phyloP scores from a whole-genome alignment of 805 yeast genomes.

The Saturnispora gosingensis region DNA sequence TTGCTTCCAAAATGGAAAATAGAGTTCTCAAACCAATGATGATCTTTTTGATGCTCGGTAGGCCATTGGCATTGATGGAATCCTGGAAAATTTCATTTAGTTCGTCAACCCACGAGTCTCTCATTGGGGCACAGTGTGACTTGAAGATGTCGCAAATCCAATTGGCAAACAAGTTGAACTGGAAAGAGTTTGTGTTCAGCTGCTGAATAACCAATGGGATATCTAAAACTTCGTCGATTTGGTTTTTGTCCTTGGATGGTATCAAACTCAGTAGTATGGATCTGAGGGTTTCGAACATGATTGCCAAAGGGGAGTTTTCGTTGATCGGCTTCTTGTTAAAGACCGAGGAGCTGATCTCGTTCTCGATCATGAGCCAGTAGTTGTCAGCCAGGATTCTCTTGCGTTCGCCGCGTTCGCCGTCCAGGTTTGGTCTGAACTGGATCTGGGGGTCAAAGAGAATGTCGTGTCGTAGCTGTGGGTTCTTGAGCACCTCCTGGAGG shows the following conservation, averaged over 20 bases:
- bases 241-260: conserved; percentile 64
- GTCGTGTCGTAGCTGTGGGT: conserved; percentile 90
- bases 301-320: conserved; percentile 37
- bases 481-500: conserved; percentile 76
- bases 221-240: conserved; percentile 67
- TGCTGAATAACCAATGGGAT: conserved; percentile 70
- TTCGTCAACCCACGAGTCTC: conserved; percentile 81
- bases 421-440: conserved; percentile 84
- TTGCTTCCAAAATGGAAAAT: conserved; percentile 80
- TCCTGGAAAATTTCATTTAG: conserved; percentile 55
- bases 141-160: conserved; percentile 76
- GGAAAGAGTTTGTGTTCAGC: conserved; percentile 58
- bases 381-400: conserved; percentile 68
- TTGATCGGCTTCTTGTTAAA: conserved; percentile 11
- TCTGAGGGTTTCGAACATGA: conserved; percentile 66
- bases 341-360: conserved; percentile 45
- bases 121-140: conserved; percentile 92
- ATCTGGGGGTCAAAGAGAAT: conserved; percentile 85
- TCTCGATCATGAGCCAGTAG: conserved; percentile 73
- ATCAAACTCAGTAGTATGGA: conserved; percentile 67
- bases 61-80: conserved; percentile 24
- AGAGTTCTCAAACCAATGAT: conserved; percentile 71
- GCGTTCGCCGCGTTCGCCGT: conserved; percentile 80
- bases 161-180: conserved; percentile 57
- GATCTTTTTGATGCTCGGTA: conserved; percentile 30